These are phyloP conservation scores for Trichosporon sp. DNA, from an alignment of 1,284 basidiomycete genomes.

Conservation along the genomic window DNA sequence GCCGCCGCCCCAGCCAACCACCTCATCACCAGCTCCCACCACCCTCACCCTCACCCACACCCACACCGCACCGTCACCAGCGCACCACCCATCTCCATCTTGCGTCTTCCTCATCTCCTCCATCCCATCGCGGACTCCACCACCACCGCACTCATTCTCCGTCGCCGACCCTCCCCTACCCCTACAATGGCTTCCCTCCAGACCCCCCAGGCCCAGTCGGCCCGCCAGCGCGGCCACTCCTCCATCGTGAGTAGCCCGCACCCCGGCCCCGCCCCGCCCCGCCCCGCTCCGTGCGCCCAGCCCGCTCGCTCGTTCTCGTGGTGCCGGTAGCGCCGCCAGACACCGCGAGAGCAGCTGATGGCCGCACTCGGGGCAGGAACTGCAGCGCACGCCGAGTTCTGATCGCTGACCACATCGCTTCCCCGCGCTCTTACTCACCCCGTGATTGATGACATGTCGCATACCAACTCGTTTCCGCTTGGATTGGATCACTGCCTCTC, in stretches of 20 bases:
- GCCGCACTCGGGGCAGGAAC: neutral
- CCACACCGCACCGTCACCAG: neutral
- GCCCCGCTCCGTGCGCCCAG: neutral
- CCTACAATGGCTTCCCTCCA: constrained; percentile 29
- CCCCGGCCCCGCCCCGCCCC: constrained; percentile 12
- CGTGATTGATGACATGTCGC: neutral
- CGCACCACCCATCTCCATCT: neutral
- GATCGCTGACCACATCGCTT: constrained; percentile 1
- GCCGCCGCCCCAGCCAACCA: too few relatives aligned
- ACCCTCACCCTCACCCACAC: neutral
- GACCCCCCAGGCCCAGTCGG: constrained; percentile 31
- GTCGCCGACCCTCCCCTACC: neutral
- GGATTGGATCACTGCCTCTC: neutral
- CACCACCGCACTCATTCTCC: neutral
- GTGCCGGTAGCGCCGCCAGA: too few relatives aligned
- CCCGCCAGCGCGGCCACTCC: constrained; percentile 49
- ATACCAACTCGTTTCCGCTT: too few relatives aligned
- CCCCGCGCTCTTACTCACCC: neutral
- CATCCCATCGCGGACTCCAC: neutral
- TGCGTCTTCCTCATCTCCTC: neutral
- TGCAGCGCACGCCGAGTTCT: neutral
- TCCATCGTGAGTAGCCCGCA: constrained; percentile 51
- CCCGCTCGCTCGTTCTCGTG: too few relatives aligned
- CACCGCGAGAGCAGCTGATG: too few relatives aligned
- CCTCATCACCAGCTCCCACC: neutral